These are phyloP conservation scores for Candida succiphila DNA, from an alignment of 805 yeast genomes.

Conservation along the genomic window DNA sequence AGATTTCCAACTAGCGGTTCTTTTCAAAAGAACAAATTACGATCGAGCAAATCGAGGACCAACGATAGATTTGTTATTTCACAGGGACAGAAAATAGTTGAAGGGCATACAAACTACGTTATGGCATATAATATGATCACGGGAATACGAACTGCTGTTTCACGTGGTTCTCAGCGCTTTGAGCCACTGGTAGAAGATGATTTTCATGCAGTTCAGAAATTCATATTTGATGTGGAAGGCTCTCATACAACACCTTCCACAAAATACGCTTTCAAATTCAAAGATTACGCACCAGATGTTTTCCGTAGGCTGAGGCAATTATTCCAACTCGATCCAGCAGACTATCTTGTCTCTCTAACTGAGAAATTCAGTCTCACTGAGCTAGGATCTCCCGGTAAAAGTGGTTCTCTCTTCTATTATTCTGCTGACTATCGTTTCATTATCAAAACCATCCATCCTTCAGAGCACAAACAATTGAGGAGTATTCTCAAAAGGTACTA, in stretches of 20 bases:
- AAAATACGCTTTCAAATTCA: slow-evolving; percentile 90
- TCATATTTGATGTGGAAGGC: slow-evolving; percentile 81
- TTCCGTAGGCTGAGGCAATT: slow-evolving; percentile 72
- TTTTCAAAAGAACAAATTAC: slow-evolving; percentile 10
- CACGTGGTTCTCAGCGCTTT: slow-evolving; percentile 82
- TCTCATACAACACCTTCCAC: slow-evolving; percentile 88
- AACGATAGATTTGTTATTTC: slow-evolving; percentile 21
- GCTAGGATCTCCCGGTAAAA: slow-evolving; percentile 91
- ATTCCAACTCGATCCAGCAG: slow-evolving; percentile 92
- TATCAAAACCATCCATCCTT: slow-evolving; percentile 89
- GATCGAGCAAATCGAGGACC: slow-evolving; percentile 13
- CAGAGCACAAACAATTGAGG: slow-evolving; percentile 82
- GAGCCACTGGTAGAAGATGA: slow-evolving; percentile 62
- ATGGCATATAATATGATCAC: slow-evolving; percentile 97
- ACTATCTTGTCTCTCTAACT: slow-evolving; percentile 83
- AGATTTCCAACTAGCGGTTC: slow-evolving; percentile 13
- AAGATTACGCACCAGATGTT: slow-evolving; percentile 92
- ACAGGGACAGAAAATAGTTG: slow-evolving; percentile 26
- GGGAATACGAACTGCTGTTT: slow-evolving; percentile 92
- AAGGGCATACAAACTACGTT: slow-evolving; percentile 88
- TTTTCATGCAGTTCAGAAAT: slow-evolving; percentile 62
- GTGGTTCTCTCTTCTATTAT: slow-evolving; percentile 93
- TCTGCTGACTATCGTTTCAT: slow-evolving; percentile 90
- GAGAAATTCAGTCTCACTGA: slow-evolving; percentile 89
- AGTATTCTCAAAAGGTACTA: slow-evolving; percentile 67